These are phyloP conservation scores for Daldinia childiae DNA, from an alignment of 495 filamentous ascomycete species.

Conservation along the genomic window DNA sequence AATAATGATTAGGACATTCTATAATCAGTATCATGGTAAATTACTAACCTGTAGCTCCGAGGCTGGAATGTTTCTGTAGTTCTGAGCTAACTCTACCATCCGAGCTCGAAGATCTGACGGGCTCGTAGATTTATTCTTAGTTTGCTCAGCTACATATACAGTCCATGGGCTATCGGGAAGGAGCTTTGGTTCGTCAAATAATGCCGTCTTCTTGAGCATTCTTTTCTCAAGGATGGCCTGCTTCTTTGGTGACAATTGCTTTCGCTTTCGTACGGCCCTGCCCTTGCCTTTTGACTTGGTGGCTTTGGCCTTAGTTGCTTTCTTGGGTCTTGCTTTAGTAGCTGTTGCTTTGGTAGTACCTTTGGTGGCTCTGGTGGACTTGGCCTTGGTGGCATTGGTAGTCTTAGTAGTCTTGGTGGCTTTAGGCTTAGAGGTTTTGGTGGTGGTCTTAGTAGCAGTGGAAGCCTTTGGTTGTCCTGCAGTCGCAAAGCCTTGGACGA, in stretches of 20 bases:
- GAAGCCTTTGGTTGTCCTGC: slow-evolving; percentile 25
- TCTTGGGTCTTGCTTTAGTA: slow-evolving; percentile 33
- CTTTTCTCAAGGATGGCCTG: slow-evolving; percentile 31
- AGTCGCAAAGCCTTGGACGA: slow-evolving; percentile 45
- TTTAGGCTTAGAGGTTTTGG: slow-evolving; percentile 39
- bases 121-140: background rate
- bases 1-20: slow-evolving; percentile 14
- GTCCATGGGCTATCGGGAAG: slow-evolving; percentile 32
- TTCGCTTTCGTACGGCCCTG: slow-evolving; percentile 20
- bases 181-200: slow-evolving; percentile 40
- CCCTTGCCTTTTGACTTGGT: slow-evolving; percentile 28
- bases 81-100: slow-evolving; percentile 15
- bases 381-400: slow-evolving; percentile 36
- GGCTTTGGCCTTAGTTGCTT: slow-evolving; percentile 35
- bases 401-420: slow-evolving; percentile 11
- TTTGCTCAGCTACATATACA: slow-evolving; percentile 32
- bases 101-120: background rate
- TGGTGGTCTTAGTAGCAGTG: slow-evolving; percentile 4
- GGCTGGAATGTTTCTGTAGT: slow-evolving; percentile 44
- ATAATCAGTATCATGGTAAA: background rate
- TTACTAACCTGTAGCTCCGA: slow-evolving; percentile 47
- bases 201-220: slow-evolving; percentile 41
- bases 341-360: slow-evolving; percentile 22
- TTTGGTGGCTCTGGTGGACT: slow-evolving; percentile 25
- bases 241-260: slow-evolving; percentile 38